Conservation (phyloP, 345 rosid genomes). For the Balakata baccata region DNA sequence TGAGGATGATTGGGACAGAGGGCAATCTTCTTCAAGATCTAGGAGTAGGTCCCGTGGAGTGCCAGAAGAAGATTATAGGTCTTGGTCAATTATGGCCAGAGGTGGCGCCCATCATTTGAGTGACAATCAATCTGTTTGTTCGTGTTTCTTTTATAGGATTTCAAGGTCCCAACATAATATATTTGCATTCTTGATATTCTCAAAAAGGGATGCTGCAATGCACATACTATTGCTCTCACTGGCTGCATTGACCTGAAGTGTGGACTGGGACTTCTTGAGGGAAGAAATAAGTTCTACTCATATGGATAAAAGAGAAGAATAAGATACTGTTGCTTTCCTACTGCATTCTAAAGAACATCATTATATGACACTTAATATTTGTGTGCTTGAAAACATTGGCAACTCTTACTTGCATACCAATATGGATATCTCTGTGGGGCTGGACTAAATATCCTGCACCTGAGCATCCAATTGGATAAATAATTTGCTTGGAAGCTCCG, state of each 20-base stretch:
- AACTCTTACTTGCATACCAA: constrained; percentile 25
- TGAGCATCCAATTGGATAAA: constrained; percentile 22
- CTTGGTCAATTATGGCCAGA: constrained; percentile 69
- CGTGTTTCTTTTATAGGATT: constrained; percentile 13
- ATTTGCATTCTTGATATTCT: constrained; percentile 17
- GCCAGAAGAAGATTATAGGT: constrained; percentile 62
- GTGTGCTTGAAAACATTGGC: constrained; percentile 32
- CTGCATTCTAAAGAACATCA: constrained; percentile 30
- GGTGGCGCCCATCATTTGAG: constrained; percentile 58
- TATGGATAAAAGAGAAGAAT: constrained; percentile 33
- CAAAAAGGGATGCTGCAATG: constrained; percentile 23
- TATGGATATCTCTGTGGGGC: constrained; percentile 31
- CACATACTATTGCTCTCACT: constrained; percentile 8
- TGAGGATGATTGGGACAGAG: constrained; percentile 67
- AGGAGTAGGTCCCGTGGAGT: constrained; percentile 63
- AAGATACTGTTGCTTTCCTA: constrained; percentile 24
- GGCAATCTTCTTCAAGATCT: constrained; percentile 63
- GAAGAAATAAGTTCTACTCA: constrained; percentile 52
- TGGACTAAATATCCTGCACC: constrained; percentile 23
- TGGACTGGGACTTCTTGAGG: constrained; percentile 32
- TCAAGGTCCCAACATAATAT: constrained; percentile 3
- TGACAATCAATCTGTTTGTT: constrained; percentile 25
- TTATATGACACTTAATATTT: constrained; percentile 27
- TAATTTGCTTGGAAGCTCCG: constrained; percentile 5
- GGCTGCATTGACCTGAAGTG: constrained; percentile 21